These are phyloP conservation scores for Halophytophthora batemanensis DNA, from an alignment of 352 stramenopile genomes.

Conservation along the genomic window DNA sequence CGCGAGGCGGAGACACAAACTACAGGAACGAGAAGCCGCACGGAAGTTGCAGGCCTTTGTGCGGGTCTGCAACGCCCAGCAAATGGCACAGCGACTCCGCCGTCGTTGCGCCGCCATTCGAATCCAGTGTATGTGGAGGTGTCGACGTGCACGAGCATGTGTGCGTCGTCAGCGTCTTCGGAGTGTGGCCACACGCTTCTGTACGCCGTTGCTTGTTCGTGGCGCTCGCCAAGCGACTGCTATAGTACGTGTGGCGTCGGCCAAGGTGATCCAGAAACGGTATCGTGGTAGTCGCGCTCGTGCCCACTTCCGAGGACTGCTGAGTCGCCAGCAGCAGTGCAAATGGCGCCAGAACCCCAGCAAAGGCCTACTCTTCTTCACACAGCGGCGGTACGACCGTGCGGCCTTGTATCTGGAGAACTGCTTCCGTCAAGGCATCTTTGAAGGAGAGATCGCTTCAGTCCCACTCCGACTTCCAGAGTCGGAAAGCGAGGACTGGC, in stretches of 20 bases:
- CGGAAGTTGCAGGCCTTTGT: constrained; percentile 44
- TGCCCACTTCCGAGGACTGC: constrained; percentile 29
- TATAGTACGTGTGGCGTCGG: constrained; percentile 22
- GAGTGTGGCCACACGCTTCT: constrained; percentile 14
- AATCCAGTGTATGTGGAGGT: constrained; percentile 56
- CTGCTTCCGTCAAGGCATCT: constrained; percentile 44
- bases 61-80: constrained; percentile 33
- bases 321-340: constrained; percentile 26
- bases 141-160: constrained; percentile 18
- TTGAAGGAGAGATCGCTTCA: constrained; percentile 4
- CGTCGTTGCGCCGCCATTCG: constrained; percentile 22
- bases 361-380: constrained; percentile 42
- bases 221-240: constrained; percentile 18
- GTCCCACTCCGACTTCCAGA: background rate
- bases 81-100: constrained; percentile 22
- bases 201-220: constrained; percentile 10
- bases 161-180: constrained; percentile 20
- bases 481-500: background rate
- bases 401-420: constrained; percentile 50
- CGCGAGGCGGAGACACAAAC: constrained; percentile 15
- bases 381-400: constrained; percentile 28
- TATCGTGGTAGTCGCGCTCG: constrained; percentile 42
- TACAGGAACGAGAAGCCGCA: constrained; percentile 17
- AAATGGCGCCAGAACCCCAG: constrained; percentile 55
- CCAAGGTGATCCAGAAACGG: constrained; percentile 36